These are phyloP conservation scores for Aspergillus sp. DNA, from an alignment of 2,329 filamentous ascomycete species.

Conservation along the genomic window DNA sequence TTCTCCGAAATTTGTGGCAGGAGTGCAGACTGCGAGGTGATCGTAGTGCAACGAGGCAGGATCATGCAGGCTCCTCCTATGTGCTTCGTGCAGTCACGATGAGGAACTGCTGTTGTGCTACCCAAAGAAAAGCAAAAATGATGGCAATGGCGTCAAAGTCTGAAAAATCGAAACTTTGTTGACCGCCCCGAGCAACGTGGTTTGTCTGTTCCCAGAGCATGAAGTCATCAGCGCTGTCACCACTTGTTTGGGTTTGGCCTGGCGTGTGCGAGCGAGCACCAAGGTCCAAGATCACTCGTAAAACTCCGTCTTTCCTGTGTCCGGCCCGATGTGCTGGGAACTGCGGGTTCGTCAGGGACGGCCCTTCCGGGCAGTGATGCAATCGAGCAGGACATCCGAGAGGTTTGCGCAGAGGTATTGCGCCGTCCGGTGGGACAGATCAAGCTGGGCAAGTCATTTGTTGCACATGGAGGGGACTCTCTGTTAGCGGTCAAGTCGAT, in stretches of 20 bases:
- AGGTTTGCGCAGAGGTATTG: conserved; percentile 10
- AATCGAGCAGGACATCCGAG: conserved; percentile 3
- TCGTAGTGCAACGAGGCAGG: neutral
- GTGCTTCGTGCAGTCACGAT: neutral
- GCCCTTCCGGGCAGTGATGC: conserved; percentile 1
- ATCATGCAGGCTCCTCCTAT: neutral
- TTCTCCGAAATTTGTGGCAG: neutral
- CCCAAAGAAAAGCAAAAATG: neutral
- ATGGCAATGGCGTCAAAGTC: neutral
- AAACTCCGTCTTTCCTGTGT: neutral
- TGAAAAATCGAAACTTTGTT: neutral
- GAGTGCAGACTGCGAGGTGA: neutral
- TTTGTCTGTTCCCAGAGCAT: neutral
- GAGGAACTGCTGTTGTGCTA: conserved; percentile 2
- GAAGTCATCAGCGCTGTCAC: neutral
- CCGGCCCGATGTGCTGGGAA: neutral
- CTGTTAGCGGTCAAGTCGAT: conserved; percentile 7
- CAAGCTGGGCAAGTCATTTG: conserved; percentile 7
- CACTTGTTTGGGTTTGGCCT: neutral
- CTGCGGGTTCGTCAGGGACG: neutral
- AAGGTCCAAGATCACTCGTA: neutral
- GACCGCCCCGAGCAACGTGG: conserved; percentile 3
- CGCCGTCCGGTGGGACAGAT: conserved; percentile 9
- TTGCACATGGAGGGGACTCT: conserved; percentile 10
- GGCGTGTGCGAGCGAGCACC: neutral